These are phyloP conservation scores for Phytophthora pluvialis DNA, from an alignment of 352 stramenopile species.

Conservation along the genomic window DNA sequence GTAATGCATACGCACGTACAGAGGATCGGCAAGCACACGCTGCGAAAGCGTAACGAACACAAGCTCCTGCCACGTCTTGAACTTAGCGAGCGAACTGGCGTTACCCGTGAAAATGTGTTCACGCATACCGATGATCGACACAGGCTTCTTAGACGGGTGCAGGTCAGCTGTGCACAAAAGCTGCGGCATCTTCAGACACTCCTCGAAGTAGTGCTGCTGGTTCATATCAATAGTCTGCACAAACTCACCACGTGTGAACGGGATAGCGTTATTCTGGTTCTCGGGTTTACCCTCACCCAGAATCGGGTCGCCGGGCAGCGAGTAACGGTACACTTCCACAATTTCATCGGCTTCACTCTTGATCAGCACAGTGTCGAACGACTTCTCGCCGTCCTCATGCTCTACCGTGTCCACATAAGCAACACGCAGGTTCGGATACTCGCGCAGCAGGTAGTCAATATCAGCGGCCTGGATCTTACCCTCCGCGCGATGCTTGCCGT, in stretches of 20 bases:
- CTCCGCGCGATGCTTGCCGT: conserved; percentile 76
- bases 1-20: conserved; percentile 87
- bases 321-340: conserved; percentile 82
- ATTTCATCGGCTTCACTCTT: conserved; percentile 81
- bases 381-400: conserved; percentile 41
- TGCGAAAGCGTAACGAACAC: conserved; percentile 88
- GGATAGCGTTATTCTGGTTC: conserved; percentile 86
- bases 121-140: conserved; percentile 87
- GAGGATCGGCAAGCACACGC: conserved; percentile 74
- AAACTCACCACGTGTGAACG: conserved; percentile 85
- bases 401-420: conserved; percentile 84
- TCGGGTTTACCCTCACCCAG: conserved; percentile 85
- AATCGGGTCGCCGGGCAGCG: conserved; percentile 83
- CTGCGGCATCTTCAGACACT: conserved; percentile 88
- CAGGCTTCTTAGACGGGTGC: conserved; percentile 70
- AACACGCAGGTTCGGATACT: conserved; percentile 86
- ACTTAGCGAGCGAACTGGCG: conserved; percentile 83
- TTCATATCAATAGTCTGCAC: conserved; percentile 92
- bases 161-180: conserved; percentile 74
- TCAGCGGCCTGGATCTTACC: conserved; percentile 75
- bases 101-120: conserved; percentile 90
- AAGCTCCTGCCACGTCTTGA: conserved; percentile 87
- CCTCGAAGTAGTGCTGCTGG: conserved; percentile 88
- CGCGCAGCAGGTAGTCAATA: conserved; percentile 82
- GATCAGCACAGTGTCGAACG: conserved; percentile 78